Evolutionary conservation across 1,284 basidiomycete genomes (phyloP).

Genomic region (Microbotryum lychnidis-dioicae): DNA sequence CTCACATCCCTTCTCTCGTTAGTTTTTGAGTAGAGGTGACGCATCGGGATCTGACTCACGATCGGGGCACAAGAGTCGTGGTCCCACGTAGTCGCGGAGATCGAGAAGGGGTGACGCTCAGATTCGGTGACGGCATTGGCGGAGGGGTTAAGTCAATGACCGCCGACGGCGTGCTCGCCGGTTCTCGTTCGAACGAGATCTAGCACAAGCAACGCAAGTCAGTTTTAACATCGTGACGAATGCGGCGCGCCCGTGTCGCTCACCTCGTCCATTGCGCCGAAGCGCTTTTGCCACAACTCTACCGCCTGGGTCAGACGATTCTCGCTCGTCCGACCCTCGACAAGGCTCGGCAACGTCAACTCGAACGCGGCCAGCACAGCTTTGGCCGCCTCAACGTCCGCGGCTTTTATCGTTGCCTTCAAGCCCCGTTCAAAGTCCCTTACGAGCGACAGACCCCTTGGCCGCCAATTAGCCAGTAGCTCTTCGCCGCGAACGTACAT

Average conservation of each 20-base stretch:
- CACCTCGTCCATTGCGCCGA: conserved; percentile 67
- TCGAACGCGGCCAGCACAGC: conserved; percentile 52
- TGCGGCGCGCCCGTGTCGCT: conserved; percentile 27
- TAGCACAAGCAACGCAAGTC: conserved; percentile 37
- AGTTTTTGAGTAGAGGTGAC: not conserved
- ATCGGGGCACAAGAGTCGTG: conserved; percentile 60
- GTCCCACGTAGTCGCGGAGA: conserved; percentile 60
- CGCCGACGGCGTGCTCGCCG: conserved; percentile 41
- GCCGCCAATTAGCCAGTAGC: conserved; percentile 68
- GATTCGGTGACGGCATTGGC: conserved; percentile 36
- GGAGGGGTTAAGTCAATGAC: conserved; percentile 45
- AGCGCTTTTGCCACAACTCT: conserved; percentile 69
- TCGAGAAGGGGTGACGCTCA: conserved; percentile 38
- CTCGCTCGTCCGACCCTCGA: conserved; percentile 47
- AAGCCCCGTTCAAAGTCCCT: conserved; percentile 69
- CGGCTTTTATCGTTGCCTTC: conserved; percentile 60
- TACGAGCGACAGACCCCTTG: conserved; percentile 76
- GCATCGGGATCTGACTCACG: conserved; percentile 45
- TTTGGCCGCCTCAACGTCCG: conserved; percentile 81
- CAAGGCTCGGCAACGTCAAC: conserved; percentile 41
- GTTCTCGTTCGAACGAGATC: conserved; percentile 68
- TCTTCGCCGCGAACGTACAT: conserved; percentile 92
- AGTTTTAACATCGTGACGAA: not conserved
- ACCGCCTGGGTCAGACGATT: conserved; percentile 57
- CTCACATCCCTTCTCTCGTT: conserved; percentile 6